Evolutionary conservation across 2,329 filamentous ascomycete genomes (phyloP), one percentile per base, ranked within the genome.

Genomic region (Amauroascus niger): DNA sequence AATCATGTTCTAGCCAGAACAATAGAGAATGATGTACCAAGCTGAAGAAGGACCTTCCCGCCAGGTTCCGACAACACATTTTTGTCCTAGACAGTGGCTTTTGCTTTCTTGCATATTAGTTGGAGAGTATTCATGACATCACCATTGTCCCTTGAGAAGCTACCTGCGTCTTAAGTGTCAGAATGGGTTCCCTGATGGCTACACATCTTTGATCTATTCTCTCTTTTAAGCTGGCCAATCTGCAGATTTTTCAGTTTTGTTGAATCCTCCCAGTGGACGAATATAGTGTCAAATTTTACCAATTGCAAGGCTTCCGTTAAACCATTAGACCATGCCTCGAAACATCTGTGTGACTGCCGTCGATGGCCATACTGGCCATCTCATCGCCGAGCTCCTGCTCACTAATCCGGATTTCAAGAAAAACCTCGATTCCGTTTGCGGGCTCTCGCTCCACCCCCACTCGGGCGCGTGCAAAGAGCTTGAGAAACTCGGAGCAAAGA

Each of bases 331-430:
- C 45, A 76, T 76, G 74, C 62, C 73, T 0, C 73, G 74, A 57
- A 76, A 76, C 50, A 58, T 78, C 49, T 74, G 71, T 59, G 67
- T 78, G 60, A 76, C 74, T 1, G 70, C 75, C 30, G 67, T 70
- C 11, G 76, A 78, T 41, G 76, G 76, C 60, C 68, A 78, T 53
- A 78, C 74, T 3, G 76, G 75, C 57, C 77, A 75, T 57, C 64
- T 73, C 54, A 77, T 78, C 58, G 72, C 74, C 37, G 74, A 78
- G 58, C 67, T 77, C 6, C 67, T 78, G 40, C 69, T 78, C 45
- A 72, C 67, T 20, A 60, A 75, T 28, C 58, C 60, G 6, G 64
- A 69, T 20, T 78, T 79, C 65, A 67, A 65, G 14, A 63, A 63
- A 20, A 69, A 73, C 53, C 61, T 76, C 57, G 63, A 66, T 57